phyloP scores from a whole-genome alignment of 345 rosid species.

The Gossypium herbaceum region DNA sequence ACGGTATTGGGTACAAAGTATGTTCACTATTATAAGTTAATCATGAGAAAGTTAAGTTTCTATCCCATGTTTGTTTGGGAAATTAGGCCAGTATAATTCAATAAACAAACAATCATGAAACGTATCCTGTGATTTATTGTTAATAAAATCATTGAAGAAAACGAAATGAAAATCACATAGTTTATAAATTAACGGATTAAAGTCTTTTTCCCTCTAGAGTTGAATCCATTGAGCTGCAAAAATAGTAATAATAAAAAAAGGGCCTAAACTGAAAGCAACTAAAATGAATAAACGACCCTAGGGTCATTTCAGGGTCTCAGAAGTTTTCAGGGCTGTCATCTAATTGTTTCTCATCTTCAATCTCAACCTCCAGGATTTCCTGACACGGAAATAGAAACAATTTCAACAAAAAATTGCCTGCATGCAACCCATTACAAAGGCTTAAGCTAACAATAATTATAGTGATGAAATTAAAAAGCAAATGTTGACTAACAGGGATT shows the following conservation, averaged over 20 bases:
- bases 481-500: conserved; percentile 59
- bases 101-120: no score
- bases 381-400: conserved; percentile 5
- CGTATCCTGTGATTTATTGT: no score
- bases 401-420: background rate
- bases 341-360: conserved; percentile 84
- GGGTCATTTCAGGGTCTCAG: conserved; percentile 22
- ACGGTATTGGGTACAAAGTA: no score
- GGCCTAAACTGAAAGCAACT: background rate
- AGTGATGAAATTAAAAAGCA: background rate
- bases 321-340: conserved; percentile 92
- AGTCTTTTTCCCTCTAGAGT: conserved; percentile 5
- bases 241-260: background rate
- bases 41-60: no score
- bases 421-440: background rate
- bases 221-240: background rate
- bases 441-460: background rate
- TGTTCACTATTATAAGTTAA: no score
- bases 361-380: conserved; percentile 86
- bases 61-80: no score
- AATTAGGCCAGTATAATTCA: no score
- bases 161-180: no score
- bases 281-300: background rate
- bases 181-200: no score
- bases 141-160: no score